Base-by-base conservation (phyloP, 139 green algal genomes). In the Volvox reticuliferus region DNA sequence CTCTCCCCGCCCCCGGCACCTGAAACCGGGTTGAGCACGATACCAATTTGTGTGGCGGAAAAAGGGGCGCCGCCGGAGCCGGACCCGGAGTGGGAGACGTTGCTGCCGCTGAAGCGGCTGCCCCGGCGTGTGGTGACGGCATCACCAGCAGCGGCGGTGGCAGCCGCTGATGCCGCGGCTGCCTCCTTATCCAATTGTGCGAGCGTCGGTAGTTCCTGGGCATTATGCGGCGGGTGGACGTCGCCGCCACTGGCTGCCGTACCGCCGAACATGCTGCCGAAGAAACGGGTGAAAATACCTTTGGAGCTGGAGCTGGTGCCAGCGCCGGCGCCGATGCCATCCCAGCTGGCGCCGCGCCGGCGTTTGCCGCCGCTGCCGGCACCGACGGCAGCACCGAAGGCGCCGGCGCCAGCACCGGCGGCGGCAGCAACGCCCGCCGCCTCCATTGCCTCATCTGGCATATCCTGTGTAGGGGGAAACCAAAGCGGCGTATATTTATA, bases 231-330 rank as follows among this genome's bases (percentile, higher is more conserved):
- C 37, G 78, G 78, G 33, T 17, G 37, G 36, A 22, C 2, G 19
- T 14, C 79, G 50, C 24, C n/a, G 79, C 13, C 50, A 20, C 12
- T 1, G 26, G 50, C 12, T 24, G 79, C 50, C 44, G 36, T 84
- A 61, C 76, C 78, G 36, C 24, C 36, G 2, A 37, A 71, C 26
- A 20, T 22, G 24, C 79, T n/a, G 9, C 79, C 79, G 50, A 86
- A 86, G 50, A 86, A 28, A 61, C 79, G 79, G 6, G 50, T 50
- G 50, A 86, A 73, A n/a, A 86, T 12, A n/a, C 79, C 44, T 24
- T 86, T 86, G 78, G 78, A 67, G 65, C 65, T 73, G 62, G 62
- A 17, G 62, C 17, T 19, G 16, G 65, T 12, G 65, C 65, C 65
- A 12, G 21, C 24, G 65, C 21, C 36, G 78, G 20, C 18, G 36